Conservation (phyloP, 2,329 filamentous ascomycete genomes). For the Pseudocercospora eumusae region DNA sequence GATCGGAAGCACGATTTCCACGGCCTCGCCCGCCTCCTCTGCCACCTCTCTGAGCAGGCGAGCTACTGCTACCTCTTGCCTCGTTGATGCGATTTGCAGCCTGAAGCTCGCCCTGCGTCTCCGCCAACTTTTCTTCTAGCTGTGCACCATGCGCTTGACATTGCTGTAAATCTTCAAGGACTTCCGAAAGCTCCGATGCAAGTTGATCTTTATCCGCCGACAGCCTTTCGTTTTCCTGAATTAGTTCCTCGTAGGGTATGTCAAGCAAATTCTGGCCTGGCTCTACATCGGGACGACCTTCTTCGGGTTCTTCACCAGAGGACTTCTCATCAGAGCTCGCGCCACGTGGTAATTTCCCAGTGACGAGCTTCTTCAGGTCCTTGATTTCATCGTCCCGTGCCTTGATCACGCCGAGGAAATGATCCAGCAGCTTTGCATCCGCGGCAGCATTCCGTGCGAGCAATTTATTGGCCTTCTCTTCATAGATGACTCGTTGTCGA, state of each 20-base stretch:
- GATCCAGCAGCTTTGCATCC: neutral
- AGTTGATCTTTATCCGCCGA: neutral
- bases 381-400: neutral
- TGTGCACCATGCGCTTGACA: neutral
- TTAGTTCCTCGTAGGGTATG: neutral
- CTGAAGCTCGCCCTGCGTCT: neutral
- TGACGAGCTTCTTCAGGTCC: neutral
- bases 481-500: neutral
- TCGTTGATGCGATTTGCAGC: constrained; percentile 1
- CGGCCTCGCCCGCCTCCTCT: neutral
- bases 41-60: neutral
- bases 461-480: neutral
- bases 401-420: neutral
- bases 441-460: neutral
- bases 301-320: neutral
- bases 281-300: neutral
- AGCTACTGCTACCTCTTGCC: neutral
- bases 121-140: neutral
- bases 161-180: neutral
- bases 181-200: neutral
- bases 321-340: neutral
- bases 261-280: neutral
- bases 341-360: neutral
- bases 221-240: neutral
- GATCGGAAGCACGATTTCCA: neutral